Conservation (phyloP, 768 basidiomycete genomes). For the Rhodosporidiobolus odoratus region DNA sequence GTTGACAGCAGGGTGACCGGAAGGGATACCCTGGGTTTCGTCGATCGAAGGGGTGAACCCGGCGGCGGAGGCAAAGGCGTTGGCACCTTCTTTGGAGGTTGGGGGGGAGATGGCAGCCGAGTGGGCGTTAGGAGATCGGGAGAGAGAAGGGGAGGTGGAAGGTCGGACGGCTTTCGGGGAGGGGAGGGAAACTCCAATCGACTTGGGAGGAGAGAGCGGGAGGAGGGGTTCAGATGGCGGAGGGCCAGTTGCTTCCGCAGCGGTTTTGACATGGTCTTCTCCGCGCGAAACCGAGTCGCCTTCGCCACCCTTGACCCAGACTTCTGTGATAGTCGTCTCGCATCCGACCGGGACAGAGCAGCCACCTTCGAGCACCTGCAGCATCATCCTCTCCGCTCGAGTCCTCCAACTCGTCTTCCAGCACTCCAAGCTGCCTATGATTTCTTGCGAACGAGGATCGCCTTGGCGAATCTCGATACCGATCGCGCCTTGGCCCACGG, state of each 20-base stretch:
- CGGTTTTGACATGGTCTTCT: not conserved
- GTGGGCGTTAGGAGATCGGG: not conserved
- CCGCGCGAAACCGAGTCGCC: constrained; percentile 39
- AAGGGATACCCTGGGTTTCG: constrained; percentile 16
- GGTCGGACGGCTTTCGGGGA: not conserved
- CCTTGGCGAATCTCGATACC: constrained; percentile 64
- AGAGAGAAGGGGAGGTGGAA: not conserved
- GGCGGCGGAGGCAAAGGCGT: not conserved
- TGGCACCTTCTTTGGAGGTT: not conserved
- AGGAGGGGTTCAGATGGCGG: not conserved
- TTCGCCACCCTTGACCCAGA: constrained; percentile 42
- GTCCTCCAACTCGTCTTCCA: constrained; percentile 70
- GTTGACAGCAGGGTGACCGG: constrained; percentile 17
- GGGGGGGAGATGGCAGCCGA: not conserved
- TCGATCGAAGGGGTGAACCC: not conserved
- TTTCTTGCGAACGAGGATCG: constrained; percentile 59
- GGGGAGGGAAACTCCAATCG: not conserved
- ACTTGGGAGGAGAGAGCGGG: not conserved
- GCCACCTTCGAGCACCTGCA: constrained; percentile 88
- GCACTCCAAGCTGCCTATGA: constrained; percentile 68
- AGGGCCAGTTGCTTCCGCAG: not conserved
- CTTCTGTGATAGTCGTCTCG: constrained; percentile 49
- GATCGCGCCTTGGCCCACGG: constrained; percentile 91
- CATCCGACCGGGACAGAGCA: constrained; percentile 96
- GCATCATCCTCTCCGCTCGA: constrained; percentile 76